Evolutionary conservation across 2,329 filamentous ascomycete genomes (phyloP), one percentile per base, ranked within the genome.

Genomic region (Talaromyces funiculosus): DNA sequence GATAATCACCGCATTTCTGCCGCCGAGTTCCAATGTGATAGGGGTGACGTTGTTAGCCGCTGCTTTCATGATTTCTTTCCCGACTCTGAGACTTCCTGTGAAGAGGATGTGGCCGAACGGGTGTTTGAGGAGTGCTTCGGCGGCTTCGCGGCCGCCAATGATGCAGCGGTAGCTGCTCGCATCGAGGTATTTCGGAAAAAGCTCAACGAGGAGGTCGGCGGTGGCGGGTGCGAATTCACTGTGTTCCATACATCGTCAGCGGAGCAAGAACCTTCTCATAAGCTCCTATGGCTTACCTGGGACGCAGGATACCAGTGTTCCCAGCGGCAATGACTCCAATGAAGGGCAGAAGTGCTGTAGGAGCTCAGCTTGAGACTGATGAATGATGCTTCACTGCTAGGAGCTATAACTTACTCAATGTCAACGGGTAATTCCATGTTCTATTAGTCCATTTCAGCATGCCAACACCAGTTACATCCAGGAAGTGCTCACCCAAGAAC

Each of bases 401-500:
- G 43, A 47, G 14, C 18, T 6, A 9, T 8, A 20, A 51, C 47
- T 4, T 43, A 59, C 57, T 59, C 24, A 59, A 43, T 42, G 57
- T 59, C 24, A 59, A 59, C 16, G 57, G 47, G 35, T 59, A 59
- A 24, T 59, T 59, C 57, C 57, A 59, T 38, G 57, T 59, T 53
- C 57, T 59, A 51, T 35, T 1, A 29, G 29, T n/a, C 6, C 4
- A 10, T 4, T 22, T 57, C 5, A 57, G 55, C 31, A 37, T 49
- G 14, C 16, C 12, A 20, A 18, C n/a, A 10, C 16, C 7, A 49
- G 24, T n/a, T 29, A 9, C 29, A 8, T 5, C 18, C 16, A 16
- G 24, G 18, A 47, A 3, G 14, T 7, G 22, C 35, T 18, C 37
- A 59, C 57, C 57, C 57, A 16, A 59, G 45, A 22, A 59, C 20